Evolutionary conservation across 371 early-diverging fungal species (phyloP), one percentile per base, ranked within the genome.

Genomic region (Syncephalis plumigaleata): DNA sequence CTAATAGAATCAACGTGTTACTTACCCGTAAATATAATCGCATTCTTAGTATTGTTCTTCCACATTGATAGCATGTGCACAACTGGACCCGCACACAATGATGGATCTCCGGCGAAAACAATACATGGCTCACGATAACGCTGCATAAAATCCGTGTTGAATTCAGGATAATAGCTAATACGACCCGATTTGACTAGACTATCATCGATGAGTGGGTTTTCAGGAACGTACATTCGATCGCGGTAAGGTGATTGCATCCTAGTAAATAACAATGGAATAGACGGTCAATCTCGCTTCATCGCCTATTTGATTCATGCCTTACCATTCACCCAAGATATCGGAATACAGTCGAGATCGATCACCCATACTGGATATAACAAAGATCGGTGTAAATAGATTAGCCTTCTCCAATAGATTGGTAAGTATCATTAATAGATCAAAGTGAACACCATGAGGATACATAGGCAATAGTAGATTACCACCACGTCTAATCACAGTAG

Each of bases 261-360:
- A 40, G 4, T 8, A 5, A 40, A 7, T 15, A 16, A 40, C 11
- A n/a, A n/a, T n/a, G n/a, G n/a, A 37, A 9, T 37, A 37, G n/a
- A 11, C 37, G 9, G 37, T 11, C 11, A 9, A 37, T 37, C 37
- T 9, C 11, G n/a, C 37, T 43, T 43, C 43, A 63, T 39, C 16
- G 49, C 51, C 45, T 64, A 60, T 38, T 64, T 64, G 27, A 46
- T 42, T 39, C 49, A 51, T 64, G 42, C 60, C 46, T 44, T 66
- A 75, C 89, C 90, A 89, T 71, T 89, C 88, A 25, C 84, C 85
- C 51, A 81, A 71, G 51, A 89, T 87, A 55, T 81, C 84, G 9
- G 87, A 81, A 52, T 81, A 81, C 54, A 84, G 75, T 9, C 87
- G 59, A 9, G 87, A 78, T 23, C 67, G 68, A 26, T 84, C 75